Evolutionary conservation across 148 eudicot species (phyloP), one percentile per base, ranked within the genome.

Genomic region (Simmondsia chinensis): DNA sequence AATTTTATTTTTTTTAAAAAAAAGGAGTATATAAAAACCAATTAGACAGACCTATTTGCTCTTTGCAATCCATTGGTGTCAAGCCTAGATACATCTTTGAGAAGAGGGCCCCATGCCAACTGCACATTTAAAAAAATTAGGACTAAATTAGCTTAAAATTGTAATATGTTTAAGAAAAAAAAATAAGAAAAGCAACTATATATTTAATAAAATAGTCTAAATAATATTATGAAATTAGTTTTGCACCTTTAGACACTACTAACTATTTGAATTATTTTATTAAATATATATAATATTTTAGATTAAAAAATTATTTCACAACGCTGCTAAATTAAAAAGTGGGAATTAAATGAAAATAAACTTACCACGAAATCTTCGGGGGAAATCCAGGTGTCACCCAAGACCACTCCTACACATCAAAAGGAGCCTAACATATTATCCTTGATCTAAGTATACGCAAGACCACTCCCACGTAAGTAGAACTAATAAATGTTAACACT

Each of bases 351-450:
- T 18, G 18, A 4, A 21, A 15, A 20, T 24, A 37, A 38, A 66
- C 77, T 61, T 52, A 76, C 95, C 59, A 74, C 83, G 70, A 76
- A 89, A 76, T 89, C 95, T 70, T 78, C 80, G 0, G 97, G 93
- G 24, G 95, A 85, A 38, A 89, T 85, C 95, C 97, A 89, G 49
- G 74, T 72, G 54, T 89, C 82, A 21, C 95, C 97, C 50, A 85
- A 63, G 13, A 75, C 95, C 63, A 89, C 46, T 27, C 97, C 96
- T 83, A 19, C 55, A 67, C 16, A 63, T 11, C 12, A 2, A 38
- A 37, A 26, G 18, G 11, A 7, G 3, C 4, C 4, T 3, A 29
- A n/a, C 9, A 48, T 13, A 4, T 3, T 46, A 32, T 24, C 16
- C 16, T 20, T 17, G 15, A 8, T 2, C 8, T 11, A 8, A 1